A percentile compares a stretch with the other conserved stretches of the same genome.
Conservation (phyloP, 2,329 filamentous ascomycete genomes). For the Fusarium haematococcum region DNA sequence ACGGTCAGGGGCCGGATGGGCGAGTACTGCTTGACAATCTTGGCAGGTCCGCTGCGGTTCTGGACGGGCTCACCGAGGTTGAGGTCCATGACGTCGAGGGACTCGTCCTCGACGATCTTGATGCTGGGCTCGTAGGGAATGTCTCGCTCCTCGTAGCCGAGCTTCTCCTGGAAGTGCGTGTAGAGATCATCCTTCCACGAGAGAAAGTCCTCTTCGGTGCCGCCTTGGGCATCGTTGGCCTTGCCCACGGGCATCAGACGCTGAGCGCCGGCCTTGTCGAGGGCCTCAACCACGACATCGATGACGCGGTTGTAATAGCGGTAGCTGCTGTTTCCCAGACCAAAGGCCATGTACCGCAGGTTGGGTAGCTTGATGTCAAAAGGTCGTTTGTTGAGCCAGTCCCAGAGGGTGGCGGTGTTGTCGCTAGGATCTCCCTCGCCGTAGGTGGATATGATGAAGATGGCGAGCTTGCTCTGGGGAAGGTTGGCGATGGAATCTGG, state of each 20-base stretch:
- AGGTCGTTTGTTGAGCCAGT: constrained; percentile 41
- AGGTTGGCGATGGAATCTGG: constrained; percentile 50
- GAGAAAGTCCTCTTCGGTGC: constrained; percentile 52
- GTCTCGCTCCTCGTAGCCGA: constrained; percentile 38
- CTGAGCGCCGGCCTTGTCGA: constrained; percentile 44
- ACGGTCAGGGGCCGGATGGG: constrained; percentile 30
- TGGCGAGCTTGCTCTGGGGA: constrained; percentile 42
- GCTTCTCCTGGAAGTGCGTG: constrained; percentile 27
- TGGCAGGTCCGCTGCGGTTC: constrained; percentile 33
- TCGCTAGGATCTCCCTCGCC: constrained; percentile 57
- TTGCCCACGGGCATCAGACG: constrained; percentile 44
- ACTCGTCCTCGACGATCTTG: constrained; percentile 36
- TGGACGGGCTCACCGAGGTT: constrained; percentile 39
- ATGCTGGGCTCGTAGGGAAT: constrained; percentile 39
- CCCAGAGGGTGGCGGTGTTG: constrained; percentile 49
- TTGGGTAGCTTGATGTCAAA: constrained; percentile 24
- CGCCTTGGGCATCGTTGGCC: constrained; percentile 49
- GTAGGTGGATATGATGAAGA: constrained; percentile 54
- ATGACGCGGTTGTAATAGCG: constrained; percentile 53
- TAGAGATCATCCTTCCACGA: constrained; percentile 50
- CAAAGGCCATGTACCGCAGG: constrained; percentile 52
- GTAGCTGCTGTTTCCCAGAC: constrained; percentile 55
- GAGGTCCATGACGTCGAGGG: constrained; percentile 37
- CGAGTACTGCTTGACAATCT: constrained; percentile 36
- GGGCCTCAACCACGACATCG: constrained; percentile 41